phyloP scores from a whole-genome alignment of 2,329 filamentous ascomycete genomes.

The Esteya vermicola region DNA sequence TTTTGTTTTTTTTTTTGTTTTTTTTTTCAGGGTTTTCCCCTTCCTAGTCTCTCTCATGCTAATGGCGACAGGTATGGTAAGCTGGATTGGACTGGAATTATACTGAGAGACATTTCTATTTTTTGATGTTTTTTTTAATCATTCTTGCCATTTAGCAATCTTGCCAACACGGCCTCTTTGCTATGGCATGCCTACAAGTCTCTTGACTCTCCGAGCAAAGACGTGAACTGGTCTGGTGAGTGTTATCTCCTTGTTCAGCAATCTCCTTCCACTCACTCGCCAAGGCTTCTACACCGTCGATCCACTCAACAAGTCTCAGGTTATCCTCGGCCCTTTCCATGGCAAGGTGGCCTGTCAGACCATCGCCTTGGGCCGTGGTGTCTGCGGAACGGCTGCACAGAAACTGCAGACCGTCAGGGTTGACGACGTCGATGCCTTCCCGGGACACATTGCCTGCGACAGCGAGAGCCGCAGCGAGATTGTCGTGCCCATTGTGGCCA shows the following conservation, averaged over 20 bases:
- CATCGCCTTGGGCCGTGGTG: conserved; percentile 58
- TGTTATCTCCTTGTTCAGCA: not conserved
- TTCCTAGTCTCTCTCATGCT: too few species aligned
- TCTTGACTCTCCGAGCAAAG: conserved; percentile 46
- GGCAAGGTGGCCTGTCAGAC: conserved; percentile 70
- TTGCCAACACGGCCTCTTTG: conserved; percentile 60
- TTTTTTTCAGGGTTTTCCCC: too few species aligned
- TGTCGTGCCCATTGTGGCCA: conserved; percentile 54
- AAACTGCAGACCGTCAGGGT: conserved; percentile 49
- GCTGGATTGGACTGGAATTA: too few species aligned
- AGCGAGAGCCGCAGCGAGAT: conserved; percentile 64
- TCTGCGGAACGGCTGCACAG: conserved; percentile 58
- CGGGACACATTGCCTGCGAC: conserved; percentile 74
- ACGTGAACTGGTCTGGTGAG: conserved; percentile 64
- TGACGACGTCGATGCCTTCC: conserved; percentile 57
- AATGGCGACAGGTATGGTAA: not conserved
- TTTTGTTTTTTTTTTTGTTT: too few species aligned
- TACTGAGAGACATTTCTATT: too few species aligned
- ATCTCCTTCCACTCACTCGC: not conserved
- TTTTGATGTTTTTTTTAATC: too few species aligned
- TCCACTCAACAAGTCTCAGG: conserved; percentile 21
- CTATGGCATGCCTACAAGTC: conserved; percentile 72
- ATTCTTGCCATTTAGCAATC: conserved; percentile 41
- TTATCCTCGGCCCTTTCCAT: conserved; percentile 69
- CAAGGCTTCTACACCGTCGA: conserved; percentile 62